phyloP scores from a whole-genome alignment of 805 yeast species.

The Pichia paraexigua region DNA sequence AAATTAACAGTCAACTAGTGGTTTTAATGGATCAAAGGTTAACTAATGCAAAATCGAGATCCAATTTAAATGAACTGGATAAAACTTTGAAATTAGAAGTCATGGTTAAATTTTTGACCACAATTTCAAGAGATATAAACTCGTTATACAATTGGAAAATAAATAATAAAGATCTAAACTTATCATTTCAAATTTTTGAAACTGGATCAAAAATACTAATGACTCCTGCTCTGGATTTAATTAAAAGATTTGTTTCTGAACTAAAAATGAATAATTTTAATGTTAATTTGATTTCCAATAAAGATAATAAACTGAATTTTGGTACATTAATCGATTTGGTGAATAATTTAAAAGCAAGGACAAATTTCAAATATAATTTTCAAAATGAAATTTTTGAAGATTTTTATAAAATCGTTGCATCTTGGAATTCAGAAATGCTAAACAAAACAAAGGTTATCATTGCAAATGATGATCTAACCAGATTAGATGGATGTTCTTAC shows the following conservation, averaged over 20 bases:
- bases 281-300: constrained; percentile 1
- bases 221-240: constrained; percentile 15
- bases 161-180: constrained; percentile 17
- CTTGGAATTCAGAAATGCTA: constrained; percentile 21
- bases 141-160: constrained; percentile 21
- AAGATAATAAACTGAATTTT: constrained; percentile 9
- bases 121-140: constrained; percentile 19
- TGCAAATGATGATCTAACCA: constrained; percentile 47
- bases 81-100: constrained; percentile 10
- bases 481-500: constrained; percentile 23
- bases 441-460: constrained; percentile 41
- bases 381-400: constrained; percentile 21
- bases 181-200: constrained; percentile 15
- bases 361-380: constrained; percentile 18
- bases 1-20: constrained; percentile 11
- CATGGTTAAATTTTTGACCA: constrained; percentile 14
- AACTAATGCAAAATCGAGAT: constrained; percentile 8
- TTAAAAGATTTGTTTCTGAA: constrained; percentile 15
- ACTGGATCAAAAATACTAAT: constrained; percentile 14
- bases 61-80: constrained; percentile 8
- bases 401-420: constrained; percentile 16
- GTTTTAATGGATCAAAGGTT: constrained; percentile 10
- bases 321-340: constrained; percentile 13
- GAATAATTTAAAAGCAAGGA: constrained; percentile 12
- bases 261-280: constrained; percentile 1